Evolutionary conservation across 2,329 filamentous ascomycete genomes (phyloP).

Genomic region (Tolypocladium album): DNA sequence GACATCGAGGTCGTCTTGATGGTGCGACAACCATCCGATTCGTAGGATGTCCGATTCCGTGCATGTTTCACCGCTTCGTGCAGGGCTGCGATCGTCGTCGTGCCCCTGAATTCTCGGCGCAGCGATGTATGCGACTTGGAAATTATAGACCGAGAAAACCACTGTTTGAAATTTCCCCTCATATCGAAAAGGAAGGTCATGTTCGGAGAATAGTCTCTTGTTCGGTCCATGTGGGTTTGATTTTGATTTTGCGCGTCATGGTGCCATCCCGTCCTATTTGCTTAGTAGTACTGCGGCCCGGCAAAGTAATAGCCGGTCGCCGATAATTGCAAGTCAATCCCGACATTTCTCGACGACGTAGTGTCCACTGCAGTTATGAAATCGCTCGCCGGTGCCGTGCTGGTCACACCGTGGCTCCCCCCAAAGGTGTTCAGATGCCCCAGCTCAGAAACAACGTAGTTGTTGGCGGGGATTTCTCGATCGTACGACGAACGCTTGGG

Average conservation of each 20-base stretch:
- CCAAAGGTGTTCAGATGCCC: slow-evolving; percentile 6
- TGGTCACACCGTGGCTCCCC: slow-evolving; percentile 1
- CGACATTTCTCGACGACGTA: slow-evolving; percentile 6
- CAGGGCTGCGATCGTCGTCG: neutral
- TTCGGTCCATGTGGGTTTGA: neutral
- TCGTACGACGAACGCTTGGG: slow-evolving; percentile 11
- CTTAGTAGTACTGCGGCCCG: slow-evolving; percentile 7
- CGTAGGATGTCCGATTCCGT: neutral
- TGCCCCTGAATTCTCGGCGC: neutral
- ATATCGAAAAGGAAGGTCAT: neutral
- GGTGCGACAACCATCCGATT: slow-evolving; percentile 8
- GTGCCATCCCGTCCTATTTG: neutral
- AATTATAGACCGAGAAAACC: neutral
- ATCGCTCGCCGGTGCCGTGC: slow-evolving; percentile 3
- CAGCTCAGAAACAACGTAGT: slow-evolving; percentile 7
- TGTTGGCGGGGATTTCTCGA: slow-evolving; percentile 6
- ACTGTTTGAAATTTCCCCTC: neutral
- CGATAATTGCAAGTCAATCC: slow-evolving; percentile 6
- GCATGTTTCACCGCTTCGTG: neutral
- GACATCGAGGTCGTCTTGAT: slow-evolving; percentile 11
- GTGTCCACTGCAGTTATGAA: slow-evolving; percentile 5
- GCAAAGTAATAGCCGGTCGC: slow-evolving; percentile 9
- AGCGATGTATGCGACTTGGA: neutral
- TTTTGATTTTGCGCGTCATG: neutral
- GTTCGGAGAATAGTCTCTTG: neutral